phyloP scores from a whole-genome alignment of 495 filamentous ascomycete genomes.

The Sordaria brevicollis region DNA sequence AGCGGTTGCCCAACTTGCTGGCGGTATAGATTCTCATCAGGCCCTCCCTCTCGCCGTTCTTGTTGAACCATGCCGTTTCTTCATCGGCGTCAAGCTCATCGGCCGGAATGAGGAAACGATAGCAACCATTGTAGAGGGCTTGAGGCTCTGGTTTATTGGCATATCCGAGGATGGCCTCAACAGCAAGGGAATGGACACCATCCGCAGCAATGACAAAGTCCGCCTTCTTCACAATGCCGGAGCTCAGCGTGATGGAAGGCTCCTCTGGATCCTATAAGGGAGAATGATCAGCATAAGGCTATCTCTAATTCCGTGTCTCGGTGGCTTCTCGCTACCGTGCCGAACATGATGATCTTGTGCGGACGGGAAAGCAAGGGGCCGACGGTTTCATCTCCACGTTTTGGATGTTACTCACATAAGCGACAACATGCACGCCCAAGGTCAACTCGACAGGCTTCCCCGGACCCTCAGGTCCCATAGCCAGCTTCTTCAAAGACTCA shows the following conservation, averaged over 20 bases:
- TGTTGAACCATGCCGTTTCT: conserved; percentile 21
- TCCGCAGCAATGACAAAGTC: conserved; percentile 43
- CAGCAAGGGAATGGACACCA: conserved; percentile 33
- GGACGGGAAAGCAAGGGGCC: conserved; percentile 11
- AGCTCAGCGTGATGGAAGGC: conserved; percentile 26
- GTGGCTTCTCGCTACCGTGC: neutral
- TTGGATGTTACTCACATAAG: conserved; percentile 14
- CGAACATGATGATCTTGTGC: neutral
- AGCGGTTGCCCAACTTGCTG: conserved; percentile 19
- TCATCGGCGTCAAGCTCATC: conserved; percentile 25
- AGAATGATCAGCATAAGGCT: neutral
- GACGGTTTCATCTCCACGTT: neutral
- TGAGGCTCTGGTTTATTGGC: conserved; percentile 15
- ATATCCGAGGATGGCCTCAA: conserved; percentile 14
- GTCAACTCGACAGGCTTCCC: conserved; percentile 28
- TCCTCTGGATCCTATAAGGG: conserved; percentile 23
- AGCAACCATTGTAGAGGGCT: conserved; percentile 27
- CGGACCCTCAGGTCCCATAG: conserved; percentile 21
- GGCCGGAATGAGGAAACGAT: conserved; percentile 34
- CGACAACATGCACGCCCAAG: conserved; percentile 13
- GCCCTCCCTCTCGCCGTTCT: conserved; percentile 18
- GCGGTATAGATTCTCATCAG: conserved; percentile 19
- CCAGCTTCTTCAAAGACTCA: conserved; percentile 29
- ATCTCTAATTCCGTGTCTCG: neutral
- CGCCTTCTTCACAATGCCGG: conserved; percentile 21